These are phyloP conservation scores for Puccinia coronata DNA, from an alignment of 1,284 basidiomycete genomes.

Conservation along the genomic window DNA sequence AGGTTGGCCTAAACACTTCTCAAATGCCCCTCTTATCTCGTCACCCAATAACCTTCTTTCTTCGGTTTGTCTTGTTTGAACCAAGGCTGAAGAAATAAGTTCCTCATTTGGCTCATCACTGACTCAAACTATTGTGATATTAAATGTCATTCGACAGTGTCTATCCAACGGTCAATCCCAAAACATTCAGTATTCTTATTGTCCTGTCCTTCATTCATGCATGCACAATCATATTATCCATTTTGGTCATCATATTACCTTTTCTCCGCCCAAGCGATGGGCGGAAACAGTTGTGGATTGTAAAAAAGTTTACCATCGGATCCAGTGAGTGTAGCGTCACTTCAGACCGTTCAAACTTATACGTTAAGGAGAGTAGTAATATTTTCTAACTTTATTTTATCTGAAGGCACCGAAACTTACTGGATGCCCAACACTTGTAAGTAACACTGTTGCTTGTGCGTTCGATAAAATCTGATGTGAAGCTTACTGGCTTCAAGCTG, in stretches of 20 bases:
- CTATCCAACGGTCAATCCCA: slow-evolving; percentile 31
- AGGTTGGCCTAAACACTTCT: slow-evolving; percentile 14
- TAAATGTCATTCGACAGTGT: slow-evolving; percentile 8
- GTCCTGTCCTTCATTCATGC: slow-evolving; percentile 41
- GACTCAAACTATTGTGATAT: neutral
- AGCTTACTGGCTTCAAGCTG: neutral
- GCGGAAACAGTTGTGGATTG: slow-evolving; percentile 36
- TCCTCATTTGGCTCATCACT: neutral
- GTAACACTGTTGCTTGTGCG: neutral
- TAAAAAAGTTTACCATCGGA: slow-evolving; percentile 35
- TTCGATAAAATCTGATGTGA: neutral
- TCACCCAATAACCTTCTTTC: neutral
- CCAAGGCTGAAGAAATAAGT: neutral
- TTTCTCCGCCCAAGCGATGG: slow-evolving; percentile 3
- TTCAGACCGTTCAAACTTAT: neutral
- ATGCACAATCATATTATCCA: slow-evolving; percentile 41
- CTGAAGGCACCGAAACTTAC: slow-evolving; percentile 26
- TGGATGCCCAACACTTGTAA: slow-evolving; percentile 47
- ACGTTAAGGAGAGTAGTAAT: neutral
- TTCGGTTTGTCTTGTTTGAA: neutral
- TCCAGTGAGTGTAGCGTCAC: slow-evolving; percentile 25
- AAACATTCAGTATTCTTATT: slow-evolving; percentile 38
- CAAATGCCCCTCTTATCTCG: neutral
- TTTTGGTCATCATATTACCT: slow-evolving; percentile 30
- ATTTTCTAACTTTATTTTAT: neutral